Evolutionary conservation across 805 yeast genomes (phyloP), one percentile per base, ranked within the genome.

Genomic region (Kuraishia borneana): DNA sequence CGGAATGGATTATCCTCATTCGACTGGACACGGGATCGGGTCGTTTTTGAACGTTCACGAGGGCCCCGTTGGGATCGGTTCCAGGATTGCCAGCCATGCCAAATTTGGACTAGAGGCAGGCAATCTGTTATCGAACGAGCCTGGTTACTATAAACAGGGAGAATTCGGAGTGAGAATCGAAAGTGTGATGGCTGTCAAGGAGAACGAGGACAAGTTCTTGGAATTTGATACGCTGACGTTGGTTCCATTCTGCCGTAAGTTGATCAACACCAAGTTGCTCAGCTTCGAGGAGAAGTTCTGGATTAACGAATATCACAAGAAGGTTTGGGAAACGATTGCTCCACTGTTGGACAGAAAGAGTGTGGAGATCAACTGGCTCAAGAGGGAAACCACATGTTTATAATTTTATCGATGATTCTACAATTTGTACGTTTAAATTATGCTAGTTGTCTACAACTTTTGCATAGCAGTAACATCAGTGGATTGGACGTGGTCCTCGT

Each of bases 401-500:
- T 25, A 21, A 10, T 21, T 21, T 21, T 21, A 21, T 10, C 7
- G n/a, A n/a, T n/a, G n/a, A n/a, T n/a, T n/a, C n/a, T n/a, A n/a
- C n/a, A n/a, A n/a, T n/a, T n/a, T n/a, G n/a, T n/a, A n/a, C n/a
- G n/a, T n/a, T n/a, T n/a, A 8, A 21, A 21, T 8, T 21, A 21
- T 7, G 23, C 23, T 21, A 18, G 10, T 10, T 21, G 8, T 70
- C 78, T 85, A 89, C 70, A 89, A 75, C 73, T 89, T 89, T 68
- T 72, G 82, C 97, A 89, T 89, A 66, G 98, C 98, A 67, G 94
- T 95, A 64, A 92, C 65, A 67, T 92, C 99, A 47, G 96, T 83
- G 54, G 97, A 89, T 77, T 92, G 99, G 58, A 92, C 96, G 73
- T 87, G 94, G 73, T 92, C 99, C 76, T 92, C 98, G 63, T 83